Percentiles rank a stretch among this genome's conserved stretches.
These are phyloP conservation scores for Sphagnum magellanicum DNA, from an alignment of 228 moss, liverwort and hornwort species.

Conservation along the genomic window DNA sequence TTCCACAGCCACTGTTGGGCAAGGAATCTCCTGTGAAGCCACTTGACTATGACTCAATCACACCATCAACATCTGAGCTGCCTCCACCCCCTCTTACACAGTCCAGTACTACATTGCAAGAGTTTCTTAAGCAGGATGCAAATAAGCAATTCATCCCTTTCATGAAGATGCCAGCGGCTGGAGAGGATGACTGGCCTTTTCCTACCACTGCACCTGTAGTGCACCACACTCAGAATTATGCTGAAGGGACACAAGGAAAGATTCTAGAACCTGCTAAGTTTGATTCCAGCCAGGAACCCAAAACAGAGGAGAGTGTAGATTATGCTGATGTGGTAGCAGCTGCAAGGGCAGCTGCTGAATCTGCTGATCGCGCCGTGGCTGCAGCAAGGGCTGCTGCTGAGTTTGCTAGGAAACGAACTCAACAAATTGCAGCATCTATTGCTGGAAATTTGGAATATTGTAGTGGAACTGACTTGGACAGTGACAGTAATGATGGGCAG, in stretches of 20 bases:
- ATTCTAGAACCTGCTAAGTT: constrained; percentile 1
- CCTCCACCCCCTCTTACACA: not conserved
- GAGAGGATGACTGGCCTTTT: constrained; percentile 23
- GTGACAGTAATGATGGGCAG: constrained; percentile 8
- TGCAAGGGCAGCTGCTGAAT: constrained; percentile 56
- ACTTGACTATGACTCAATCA: not conserved
- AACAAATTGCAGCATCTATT: not conserved
- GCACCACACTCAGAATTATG: constrained; percentile 7
- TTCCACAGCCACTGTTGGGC: not conserved
- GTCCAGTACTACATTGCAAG: not conserved
- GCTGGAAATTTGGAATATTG: constrained; percentile 1
- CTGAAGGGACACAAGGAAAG: constrained; percentile 3
- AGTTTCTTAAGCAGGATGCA: constrained; percentile 3
- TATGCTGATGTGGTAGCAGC: constrained; percentile 65
- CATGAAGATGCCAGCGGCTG: constrained; percentile 36
- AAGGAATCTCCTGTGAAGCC: not conserved
- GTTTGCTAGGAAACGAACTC: constrained; percentile 2
- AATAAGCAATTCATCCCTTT: constrained; percentile 43
- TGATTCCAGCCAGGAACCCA: not conserved
- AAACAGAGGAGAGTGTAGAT: constrained; percentile 19
- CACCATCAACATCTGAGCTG: not conserved
- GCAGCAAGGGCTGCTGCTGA: not conserved
- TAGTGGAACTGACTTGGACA: not conserved
- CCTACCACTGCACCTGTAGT: constrained; percentile 17
- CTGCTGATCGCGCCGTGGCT: too few relatives aligned